Percentiles rank a stretch among this genome's conserved stretches.
Conservation (phyloP, 2,329 filamentous ascomycete species). For the Phialemonium atrogriseum region DNA sequence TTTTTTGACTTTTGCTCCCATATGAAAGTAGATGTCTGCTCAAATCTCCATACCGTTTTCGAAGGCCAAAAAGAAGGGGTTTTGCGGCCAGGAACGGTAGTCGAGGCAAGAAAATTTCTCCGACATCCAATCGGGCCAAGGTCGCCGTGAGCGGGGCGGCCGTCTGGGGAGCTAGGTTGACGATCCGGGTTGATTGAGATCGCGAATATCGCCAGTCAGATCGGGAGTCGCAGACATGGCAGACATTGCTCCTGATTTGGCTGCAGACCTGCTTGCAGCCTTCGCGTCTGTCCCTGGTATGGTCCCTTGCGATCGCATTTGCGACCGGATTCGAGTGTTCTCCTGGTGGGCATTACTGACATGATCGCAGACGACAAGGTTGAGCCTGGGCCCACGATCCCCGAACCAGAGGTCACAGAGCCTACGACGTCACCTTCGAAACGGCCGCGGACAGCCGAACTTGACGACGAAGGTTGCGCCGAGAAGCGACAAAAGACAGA, state of each 20-base stretch:
- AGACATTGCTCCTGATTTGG: slow-evolving; percentile 2
- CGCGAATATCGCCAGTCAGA: neutral
- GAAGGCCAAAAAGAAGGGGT: no score
- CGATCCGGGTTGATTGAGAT: neutral
- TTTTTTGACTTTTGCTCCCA: no score
- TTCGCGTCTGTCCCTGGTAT: slow-evolving; percentile 2
- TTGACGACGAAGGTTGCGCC: slow-evolving; percentile 3
- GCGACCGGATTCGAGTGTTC: neutral
- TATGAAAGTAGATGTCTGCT: no score
- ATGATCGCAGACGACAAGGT: neutral
- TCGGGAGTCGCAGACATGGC: slow-evolving; percentile 1
- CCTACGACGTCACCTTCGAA: slow-evolving; percentile 13
- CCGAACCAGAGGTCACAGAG: neutral
- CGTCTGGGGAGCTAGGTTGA: neutral
- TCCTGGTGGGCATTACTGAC: neutral
- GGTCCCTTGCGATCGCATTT: slow-evolving; percentile 1
- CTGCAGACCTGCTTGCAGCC: slow-evolving; percentile 2
- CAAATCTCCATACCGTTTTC: no score
- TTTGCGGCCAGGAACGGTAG: no score
- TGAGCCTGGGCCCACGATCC: neutral
- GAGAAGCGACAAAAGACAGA: slow-evolving; percentile 17
- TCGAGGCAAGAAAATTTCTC: slow-evolving; percentile 18
- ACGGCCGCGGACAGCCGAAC: slow-evolving; percentile 13
- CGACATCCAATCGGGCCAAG: slow-evolving; percentile 9
- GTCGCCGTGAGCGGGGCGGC: neutral